phyloP scores from a whole-genome alignment of 2,329 filamentous ascomycete species.

The Aspergillus sp. region DNA sequence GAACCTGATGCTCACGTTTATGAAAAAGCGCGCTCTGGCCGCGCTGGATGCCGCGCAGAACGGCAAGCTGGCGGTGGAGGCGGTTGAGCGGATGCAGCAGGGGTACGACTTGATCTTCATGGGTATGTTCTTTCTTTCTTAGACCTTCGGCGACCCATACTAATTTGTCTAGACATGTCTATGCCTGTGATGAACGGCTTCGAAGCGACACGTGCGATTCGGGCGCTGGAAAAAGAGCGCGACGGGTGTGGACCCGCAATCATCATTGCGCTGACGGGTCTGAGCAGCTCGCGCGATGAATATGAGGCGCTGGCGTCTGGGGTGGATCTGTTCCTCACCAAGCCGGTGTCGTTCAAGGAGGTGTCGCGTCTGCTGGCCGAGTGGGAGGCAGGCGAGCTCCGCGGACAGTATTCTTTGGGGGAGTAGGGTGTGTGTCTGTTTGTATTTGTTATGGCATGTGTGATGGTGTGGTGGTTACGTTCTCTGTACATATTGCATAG shows the following conservation, averaged over 20 bases:
- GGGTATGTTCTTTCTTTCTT: slow-evolving; percentile 21
- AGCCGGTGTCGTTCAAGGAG: slow-evolving; percentile 47
- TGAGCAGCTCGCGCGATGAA: slow-evolving; percentile 45
- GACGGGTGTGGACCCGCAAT: slow-evolving; percentile 31
- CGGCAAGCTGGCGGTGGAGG: slow-evolving; percentile 44
- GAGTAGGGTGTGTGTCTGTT: not conserved
- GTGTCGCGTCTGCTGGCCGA: slow-evolving; percentile 40
- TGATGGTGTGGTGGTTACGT: too few relatives aligned
- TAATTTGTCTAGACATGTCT: slow-evolving; percentile 36
- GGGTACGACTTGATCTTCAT: slow-evolving; percentile 49
- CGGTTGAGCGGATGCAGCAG: slow-evolving; percentile 29
- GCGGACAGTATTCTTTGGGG: not conserved
- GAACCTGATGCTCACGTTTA: slow-evolving; percentile 43
- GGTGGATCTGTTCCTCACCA: slow-evolving; percentile 48
- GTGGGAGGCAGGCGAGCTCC: slow-evolving; percentile 24
- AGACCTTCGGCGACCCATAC: too few relatives aligned
- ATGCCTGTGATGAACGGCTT: slow-evolving; percentile 52
- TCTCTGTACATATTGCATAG: not conserved
- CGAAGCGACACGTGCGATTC: slow-evolving; percentile 48
- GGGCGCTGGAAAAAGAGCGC: slow-evolving; percentile 38
- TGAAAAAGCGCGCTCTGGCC: slow-evolving; percentile 38
- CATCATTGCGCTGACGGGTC: slow-evolving; percentile 48
- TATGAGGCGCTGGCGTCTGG: slow-evolving; percentile 43
- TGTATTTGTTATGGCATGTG: not conserved
- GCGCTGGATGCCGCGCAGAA: slow-evolving; percentile 41